These are phyloP conservation scores for Hemerocallis citrina DNA, from an alignment of 106 monocot species.

Conservation along the genomic window DNA sequence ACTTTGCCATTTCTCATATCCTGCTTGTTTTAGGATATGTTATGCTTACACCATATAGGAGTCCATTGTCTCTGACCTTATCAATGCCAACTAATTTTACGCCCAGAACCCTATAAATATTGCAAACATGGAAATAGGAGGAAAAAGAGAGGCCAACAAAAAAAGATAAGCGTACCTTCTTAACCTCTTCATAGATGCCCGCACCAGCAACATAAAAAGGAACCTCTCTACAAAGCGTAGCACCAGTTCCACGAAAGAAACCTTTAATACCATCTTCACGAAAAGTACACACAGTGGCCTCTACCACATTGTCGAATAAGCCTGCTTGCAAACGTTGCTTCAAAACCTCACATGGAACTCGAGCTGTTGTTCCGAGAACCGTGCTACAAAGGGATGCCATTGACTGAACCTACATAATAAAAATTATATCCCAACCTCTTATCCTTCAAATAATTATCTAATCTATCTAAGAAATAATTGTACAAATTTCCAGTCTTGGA, in stretches of 20 bases:
- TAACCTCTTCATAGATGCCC: conserved; percentile 86
- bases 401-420: conserved; percentile 3
- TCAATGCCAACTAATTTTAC: too few species aligned
- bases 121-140: too few species aligned
- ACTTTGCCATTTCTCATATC: too few species aligned
- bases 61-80: not conserved
- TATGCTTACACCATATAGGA: not conserved
- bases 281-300: conserved; percentile 66
- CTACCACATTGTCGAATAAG: conserved; percentile 67
- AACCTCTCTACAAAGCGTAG: conserved; percentile 87
- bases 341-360: conserved; percentile 86
- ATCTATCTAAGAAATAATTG: too few species aligned
- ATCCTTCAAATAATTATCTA: not conserved
- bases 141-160: too few species aligned
- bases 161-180: conserved; percentile 46
- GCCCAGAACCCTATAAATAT: too few species aligned
- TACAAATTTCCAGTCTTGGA: too few species aligned
- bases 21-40: too few species aligned
- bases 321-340: conserved; percentile 87
- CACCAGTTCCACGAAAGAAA: conserved; percentile 94
- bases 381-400: conserved; percentile 44
- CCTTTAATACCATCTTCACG: conserved; percentile 70
- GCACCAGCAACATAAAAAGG: conserved; percentile 97
- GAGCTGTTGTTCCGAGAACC: conserved; percentile 63
- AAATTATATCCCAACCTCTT: not conserved